These are phyloP conservation scores for Achaetomium macrosporum DNA, from an alignment of 2,329 filamentous ascomycete genomes.

Conservation along the genomic window DNA sequence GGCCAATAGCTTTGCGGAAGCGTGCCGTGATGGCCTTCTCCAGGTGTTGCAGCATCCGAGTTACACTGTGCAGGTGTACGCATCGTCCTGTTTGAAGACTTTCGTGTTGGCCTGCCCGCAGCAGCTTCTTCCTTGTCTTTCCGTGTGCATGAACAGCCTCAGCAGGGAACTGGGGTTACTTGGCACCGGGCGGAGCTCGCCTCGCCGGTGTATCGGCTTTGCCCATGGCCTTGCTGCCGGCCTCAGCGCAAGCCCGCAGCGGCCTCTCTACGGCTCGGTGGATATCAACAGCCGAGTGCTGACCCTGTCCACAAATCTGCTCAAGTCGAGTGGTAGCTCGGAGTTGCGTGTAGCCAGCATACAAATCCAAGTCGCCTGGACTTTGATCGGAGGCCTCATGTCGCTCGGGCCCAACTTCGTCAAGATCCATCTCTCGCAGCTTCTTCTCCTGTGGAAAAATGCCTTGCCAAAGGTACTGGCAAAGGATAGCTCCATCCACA, in stretches of 20 bases:
- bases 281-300: slow-evolving; percentile 91
- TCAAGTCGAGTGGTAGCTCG: slow-evolving; percentile 88
- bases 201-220: slow-evolving; percentile 80
- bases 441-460: slow-evolving; percentile 95
- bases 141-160: slow-evolving; percentile 94
- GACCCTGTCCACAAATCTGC: slow-evolving; percentile 80
- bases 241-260: slow-evolving; percentile 79
- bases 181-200: slow-evolving; percentile 67
- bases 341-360: slow-evolving; percentile 87
- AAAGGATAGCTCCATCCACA: slow-evolving; percentile 80
- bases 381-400: slow-evolving; percentile 93
- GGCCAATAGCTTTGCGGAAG: slow-evolving; percentile 69
- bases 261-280: slow-evolving; percentile 88
- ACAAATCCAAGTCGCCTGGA: slow-evolving; percentile 97
- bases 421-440: slow-evolving; percentile 93
- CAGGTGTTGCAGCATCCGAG: slow-evolving; percentile 91
- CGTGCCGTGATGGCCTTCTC: slow-evolving; percentile 77
- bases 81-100: slow-evolving; percentile 75
- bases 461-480: slow-evolving; percentile 90
- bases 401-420: slow-evolving; percentile 95
- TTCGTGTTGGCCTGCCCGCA: slow-evolving; percentile 90
- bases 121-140: slow-evolving; percentile 83
- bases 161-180: slow-evolving; percentile 78
- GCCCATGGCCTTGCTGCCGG: slow-evolving; percentile 87
- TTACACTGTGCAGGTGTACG: slow-evolving; percentile 90